A percentile compares a stretch with the other conserved stretches of the same genome.
Conservation (phyloP, 257 asterid species). For the Salvia hispanica region DNA sequence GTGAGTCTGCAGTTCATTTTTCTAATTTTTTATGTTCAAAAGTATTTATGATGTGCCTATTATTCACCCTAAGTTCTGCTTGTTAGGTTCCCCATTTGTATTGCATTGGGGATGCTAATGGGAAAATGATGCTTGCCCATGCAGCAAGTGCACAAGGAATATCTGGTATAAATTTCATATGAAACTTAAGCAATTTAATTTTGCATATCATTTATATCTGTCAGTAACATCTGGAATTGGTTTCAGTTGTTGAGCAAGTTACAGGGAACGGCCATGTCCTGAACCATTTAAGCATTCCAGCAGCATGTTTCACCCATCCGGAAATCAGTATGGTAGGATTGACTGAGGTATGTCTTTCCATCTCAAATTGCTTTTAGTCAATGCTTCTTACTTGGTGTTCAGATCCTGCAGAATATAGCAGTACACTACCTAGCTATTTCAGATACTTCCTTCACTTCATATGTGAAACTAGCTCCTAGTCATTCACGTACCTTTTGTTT, state of each 20-base stretch:
- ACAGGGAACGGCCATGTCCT: slow-evolving; percentile 87
- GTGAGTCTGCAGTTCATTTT: slow-evolving; percentile 45
- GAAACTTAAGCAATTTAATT: slow-evolving; percentile 23
- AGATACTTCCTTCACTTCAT: slow-evolving; percentile 6
- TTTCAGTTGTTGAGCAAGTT: slow-evolving; percentile 90
- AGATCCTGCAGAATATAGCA: slow-evolving; percentile 7
- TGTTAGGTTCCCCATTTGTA: slow-evolving; percentile 88
- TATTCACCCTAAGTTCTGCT: slow-evolving; percentile 35
- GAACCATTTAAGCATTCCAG: slow-evolving; percentile 93
- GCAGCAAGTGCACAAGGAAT: slow-evolving; percentile 99
- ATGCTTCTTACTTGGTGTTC: background rate
- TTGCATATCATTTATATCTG: slow-evolving; percentile 15
- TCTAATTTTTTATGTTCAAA: slow-evolving; percentile 20
- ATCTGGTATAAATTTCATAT: slow-evolving; percentile 48
- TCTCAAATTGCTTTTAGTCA: slow-evolving; percentile 23
- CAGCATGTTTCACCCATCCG: slow-evolving; percentile 99
- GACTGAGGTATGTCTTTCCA: slow-evolving; percentile 69
- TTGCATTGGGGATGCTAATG: slow-evolving; percentile 99
- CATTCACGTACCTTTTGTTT: slow-evolving; percentile 2
- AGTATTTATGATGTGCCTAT: slow-evolving; percentile 20
- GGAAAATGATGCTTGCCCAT: slow-evolving; percentile 99
- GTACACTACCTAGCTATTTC: slow-evolving; percentile 26
- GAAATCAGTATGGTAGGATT: slow-evolving; percentile 99
- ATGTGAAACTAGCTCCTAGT: slow-evolving; percentile 21
- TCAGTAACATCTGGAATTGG: slow-evolving; percentile 36